These are phyloP conservation scores for Acacia confusa DNA, from an alignment of 306 rosid genomes.

Conservation along the genomic window DNA sequence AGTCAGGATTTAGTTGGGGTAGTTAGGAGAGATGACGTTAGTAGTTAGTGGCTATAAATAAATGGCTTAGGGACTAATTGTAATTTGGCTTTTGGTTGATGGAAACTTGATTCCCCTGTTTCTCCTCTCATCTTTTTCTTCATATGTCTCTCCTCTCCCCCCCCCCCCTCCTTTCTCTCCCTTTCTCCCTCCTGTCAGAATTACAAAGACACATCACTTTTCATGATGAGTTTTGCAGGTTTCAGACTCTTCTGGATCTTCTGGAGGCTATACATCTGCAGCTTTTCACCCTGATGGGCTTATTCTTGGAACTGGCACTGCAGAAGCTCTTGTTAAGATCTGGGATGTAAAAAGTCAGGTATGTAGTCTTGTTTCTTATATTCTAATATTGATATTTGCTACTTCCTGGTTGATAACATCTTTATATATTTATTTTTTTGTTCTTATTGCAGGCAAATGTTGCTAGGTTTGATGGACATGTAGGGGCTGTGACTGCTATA, in stretches of 20 bases:
- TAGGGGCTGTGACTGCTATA: conserved; percentile 76
- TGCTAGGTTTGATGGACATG: conserved; percentile 78
- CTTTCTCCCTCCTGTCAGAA: not conserved
- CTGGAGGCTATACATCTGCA: conserved; percentile 91
- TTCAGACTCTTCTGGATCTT: conserved; percentile 58
- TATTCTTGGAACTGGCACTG: conserved; percentile 98
- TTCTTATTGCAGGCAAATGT: conserved; percentile 56
- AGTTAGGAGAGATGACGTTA: not conserved
- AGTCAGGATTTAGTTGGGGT: not conserved
- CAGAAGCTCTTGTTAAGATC: conserved; percentile 81
- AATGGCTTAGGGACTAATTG: not conserved
- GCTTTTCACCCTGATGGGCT: conserved; percentile 99
- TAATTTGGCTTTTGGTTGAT: not conserved
- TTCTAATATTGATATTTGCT: not conserved
- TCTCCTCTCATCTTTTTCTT: not conserved
- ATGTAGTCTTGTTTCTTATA: conserved; percentile 15
- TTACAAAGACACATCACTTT: not conserved
- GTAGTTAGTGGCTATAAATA: not conserved
- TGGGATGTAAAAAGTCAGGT: conserved; percentile 99
- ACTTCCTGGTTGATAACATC: not conserved
- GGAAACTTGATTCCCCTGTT: not conserved
- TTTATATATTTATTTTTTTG: not conserved
- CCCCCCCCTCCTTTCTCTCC: not conserved
- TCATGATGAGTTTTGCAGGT: conserved; percentile 57
- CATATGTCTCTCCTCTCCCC: not conserved